Conservation (phyloP, 2,329 filamentous ascomycete species). For the Aspergillus sp. region DNA sequence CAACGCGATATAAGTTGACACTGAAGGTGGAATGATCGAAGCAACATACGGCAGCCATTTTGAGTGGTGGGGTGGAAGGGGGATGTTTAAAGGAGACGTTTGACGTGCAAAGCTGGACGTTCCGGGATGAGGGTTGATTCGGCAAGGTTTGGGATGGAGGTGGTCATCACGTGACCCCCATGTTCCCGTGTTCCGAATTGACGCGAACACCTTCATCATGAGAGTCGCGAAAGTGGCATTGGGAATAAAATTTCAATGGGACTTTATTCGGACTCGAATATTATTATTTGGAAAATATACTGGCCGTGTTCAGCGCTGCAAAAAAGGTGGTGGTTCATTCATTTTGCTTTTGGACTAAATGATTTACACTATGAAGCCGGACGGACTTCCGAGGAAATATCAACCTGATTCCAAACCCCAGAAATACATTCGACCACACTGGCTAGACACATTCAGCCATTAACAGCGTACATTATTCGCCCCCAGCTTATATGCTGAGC, state of each 20-base stretch:
- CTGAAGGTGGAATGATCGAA: neutral
- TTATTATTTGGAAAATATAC: neutral
- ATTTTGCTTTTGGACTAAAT: constrained; percentile 32
- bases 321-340: constrained; percentile 18
- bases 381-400: constrained; percentile 25
- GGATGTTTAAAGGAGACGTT: constrained; percentile 31
- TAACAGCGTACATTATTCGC: constrained; percentile 20
- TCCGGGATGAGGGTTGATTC: constrained; percentile 37
- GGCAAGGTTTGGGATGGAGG: constrained; percentile 39
- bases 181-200: constrained; percentile 29
- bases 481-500: constrained; percentile 67
- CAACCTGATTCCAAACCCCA: constrained; percentile 29
- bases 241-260: neutral
- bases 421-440: constrained; percentile 29
- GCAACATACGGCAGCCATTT: constrained; percentile 45
- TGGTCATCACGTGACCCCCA: constrained; percentile 30
- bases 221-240: neutral
- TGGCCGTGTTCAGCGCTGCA: neutral
- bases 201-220: constrained; percentile 10
- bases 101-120: constrained; percentile 36
- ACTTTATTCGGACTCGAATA: neutral
- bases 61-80: constrained; percentile 30
- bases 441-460: constrained; percentile 24
- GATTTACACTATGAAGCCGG: constrained; percentile 37
- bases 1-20: neutral